Conservation (phyloP, 2,329 filamentous ascomycete genomes). For the Lecanosticta acicola region DNA sequence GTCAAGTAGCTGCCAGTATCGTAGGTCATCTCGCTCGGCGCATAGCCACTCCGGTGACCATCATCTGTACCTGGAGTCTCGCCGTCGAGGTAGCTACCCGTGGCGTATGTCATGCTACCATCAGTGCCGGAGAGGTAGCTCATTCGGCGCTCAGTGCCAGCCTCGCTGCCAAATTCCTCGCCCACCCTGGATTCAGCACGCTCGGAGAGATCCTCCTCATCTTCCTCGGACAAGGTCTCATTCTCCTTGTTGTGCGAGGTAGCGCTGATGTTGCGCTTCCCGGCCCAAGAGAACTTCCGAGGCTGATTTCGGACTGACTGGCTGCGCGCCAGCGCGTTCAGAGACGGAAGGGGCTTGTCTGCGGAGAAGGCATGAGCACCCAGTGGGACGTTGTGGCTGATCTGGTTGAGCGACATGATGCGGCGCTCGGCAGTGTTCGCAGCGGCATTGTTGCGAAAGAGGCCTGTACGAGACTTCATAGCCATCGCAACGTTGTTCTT, state of each 20-base stretch:
- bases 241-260: conserved; percentile 43
- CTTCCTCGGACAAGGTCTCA: conserved; percentile 40
- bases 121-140: conserved; percentile 22
- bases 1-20: conserved; percentile 45
- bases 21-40: conserved; percentile 42
- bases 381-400: conserved; percentile 65
- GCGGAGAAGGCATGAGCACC: conserved; percentile 36
- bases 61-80: conserved; percentile 29
- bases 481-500: conserved; percentile 37
- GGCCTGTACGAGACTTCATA: conserved; percentile 45
- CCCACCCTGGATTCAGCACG: conserved; percentile 14
- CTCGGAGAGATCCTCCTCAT: conserved; percentile 32
- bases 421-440: conserved; percentile 52
- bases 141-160: conserved; percentile 20
- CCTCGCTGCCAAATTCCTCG: conserved; percentile 21
- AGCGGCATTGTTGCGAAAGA: conserved; percentile 37
- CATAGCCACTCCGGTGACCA: conserved; percentile 37
- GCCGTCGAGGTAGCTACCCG: conserved; percentile 26
- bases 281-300: conserved; percentile 32
- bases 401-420: conserved; percentile 86
- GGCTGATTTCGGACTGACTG: conserved; percentile 34
- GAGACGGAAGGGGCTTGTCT: conserved; percentile 21
- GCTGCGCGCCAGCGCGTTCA: conserved; percentile 31
- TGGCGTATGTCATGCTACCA: conserved; percentile 28
- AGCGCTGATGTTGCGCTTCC: conserved; percentile 27